A percentile compares a stretch with the other conserved stretches of the same genome.
These are phyloP conservation scores for Rhizopogon roseolus DNA, from an alignment of 768 basidiomycete species.

Conservation along the genomic window DNA sequence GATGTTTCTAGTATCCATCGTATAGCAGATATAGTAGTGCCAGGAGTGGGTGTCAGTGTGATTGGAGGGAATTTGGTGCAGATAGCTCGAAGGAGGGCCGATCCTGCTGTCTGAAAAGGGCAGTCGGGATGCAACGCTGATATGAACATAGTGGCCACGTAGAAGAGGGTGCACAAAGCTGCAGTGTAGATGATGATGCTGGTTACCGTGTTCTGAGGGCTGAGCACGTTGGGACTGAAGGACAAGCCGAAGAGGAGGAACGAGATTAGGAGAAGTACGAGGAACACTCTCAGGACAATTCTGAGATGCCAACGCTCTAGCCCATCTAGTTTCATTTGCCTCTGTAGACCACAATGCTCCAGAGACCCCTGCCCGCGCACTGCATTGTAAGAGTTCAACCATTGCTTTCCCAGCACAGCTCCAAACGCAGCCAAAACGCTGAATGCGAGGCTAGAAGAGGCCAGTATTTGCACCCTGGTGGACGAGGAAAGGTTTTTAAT, in stretches of 20 bases:
- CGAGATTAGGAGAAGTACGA: neutral
- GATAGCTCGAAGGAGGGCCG: neutral
- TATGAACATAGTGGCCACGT: neutral
- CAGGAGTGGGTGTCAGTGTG: no score
- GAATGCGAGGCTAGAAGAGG: neutral
- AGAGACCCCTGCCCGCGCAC: neutral
- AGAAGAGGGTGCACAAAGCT: neutral
- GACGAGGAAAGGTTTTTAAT: neutral
- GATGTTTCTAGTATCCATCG: constrained; percentile 13
- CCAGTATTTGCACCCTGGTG: neutral
- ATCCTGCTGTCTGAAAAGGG: neutral
- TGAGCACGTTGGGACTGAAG: neutral
- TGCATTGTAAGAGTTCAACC: neutral
- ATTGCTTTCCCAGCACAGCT: neutral
- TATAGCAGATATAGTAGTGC: constrained; percentile 3
- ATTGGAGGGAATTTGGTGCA: neutral
- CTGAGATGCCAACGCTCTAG: neutral
- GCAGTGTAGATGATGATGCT: neutral
- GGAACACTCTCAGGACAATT: neutral
- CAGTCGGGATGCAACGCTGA: neutral
- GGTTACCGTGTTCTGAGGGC: no score
- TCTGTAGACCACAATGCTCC: neutral
- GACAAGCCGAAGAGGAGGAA: neutral
- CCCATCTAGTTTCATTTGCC: neutral
- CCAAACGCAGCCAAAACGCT: neutral